A percentile compares a stretch with the other conserved stretches of the same genome.
Conservation (phyloP, 1,284 basidiomycete species). For the Vanrija pseudolonga region DNA sequence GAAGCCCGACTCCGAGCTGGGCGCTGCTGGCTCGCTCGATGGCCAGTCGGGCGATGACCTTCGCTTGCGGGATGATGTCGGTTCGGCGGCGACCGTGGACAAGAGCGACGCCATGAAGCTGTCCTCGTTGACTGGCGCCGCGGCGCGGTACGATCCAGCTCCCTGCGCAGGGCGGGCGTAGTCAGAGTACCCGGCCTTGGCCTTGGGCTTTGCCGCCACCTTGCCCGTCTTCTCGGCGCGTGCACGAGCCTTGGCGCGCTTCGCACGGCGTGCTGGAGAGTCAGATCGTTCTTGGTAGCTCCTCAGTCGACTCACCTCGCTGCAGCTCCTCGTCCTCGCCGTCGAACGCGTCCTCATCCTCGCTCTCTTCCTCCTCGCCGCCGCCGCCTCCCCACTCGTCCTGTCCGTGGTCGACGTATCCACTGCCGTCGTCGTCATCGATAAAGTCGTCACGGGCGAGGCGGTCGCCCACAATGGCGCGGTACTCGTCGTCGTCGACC, state of each 20-base stretch:
- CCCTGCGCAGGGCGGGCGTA: conserved; percentile 53
- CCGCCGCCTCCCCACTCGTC: conserved; percentile 75
- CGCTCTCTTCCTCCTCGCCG: conserved; percentile 46
- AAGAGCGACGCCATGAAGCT: conserved; percentile 81
- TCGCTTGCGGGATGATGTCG: conserved; percentile 62
- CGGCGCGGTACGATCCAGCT: conserved; percentile 68
- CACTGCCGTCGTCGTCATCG: conserved; percentile 85
- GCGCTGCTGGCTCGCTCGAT: conserved; percentile 33
- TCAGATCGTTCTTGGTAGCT: background rate
- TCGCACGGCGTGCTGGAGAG: conserved; percentile 33
- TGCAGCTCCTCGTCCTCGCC: conserved; percentile 49
- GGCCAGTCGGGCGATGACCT: conserved; percentile 56
- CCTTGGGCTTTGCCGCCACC: conserved; percentile 42
- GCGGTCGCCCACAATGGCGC: conserved; percentile 74
- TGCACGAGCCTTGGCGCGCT: conserved; percentile 31
- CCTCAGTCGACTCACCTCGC: conserved; percentile 28
- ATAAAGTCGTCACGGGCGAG: conserved; percentile 90
- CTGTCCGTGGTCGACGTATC: conserved; percentile 94
- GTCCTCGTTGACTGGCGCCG: conserved; percentile 68
- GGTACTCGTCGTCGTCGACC: conserved; percentile 88
- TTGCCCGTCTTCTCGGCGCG: conserved; percentile 21
- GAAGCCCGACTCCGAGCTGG: conserved; percentile 56
- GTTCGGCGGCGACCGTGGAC: conserved; percentile 35
- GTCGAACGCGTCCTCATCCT: conserved; percentile 48
- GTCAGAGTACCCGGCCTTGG: conserved; percentile 47